Evolutionary conservation across 805 yeast species (phyloP), one percentile per base, ranked within the genome.

Genomic region (Candida alai): DNA sequence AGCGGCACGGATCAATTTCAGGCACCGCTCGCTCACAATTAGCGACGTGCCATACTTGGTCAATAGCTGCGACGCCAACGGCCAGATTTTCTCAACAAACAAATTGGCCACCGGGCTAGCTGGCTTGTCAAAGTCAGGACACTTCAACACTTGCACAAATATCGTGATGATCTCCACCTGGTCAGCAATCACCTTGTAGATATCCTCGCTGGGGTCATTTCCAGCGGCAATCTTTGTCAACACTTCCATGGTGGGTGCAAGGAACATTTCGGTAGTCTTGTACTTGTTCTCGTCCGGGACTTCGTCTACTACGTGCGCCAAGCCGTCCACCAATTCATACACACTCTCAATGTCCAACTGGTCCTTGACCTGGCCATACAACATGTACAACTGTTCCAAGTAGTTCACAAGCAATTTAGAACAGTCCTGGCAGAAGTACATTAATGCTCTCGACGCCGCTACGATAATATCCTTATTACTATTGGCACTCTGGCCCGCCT

Each of bases 371-470:
- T 63, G 65, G 33, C 74, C 73, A 58, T 87, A 90, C 40, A 93
- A 78, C 43, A 75, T 69, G 46, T 80, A 78, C 37, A 93, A 67
- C 54, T 87, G 95, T 35, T 78, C 86, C 45, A 87, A 63, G 53
- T 74, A 85, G 30, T 73, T 72, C 13, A 78, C 73, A 45, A 93
- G 62, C 11, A 78, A 65, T 9, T 56, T 49, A 0, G 89, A 74
- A 51, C 98, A 93, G 59, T 94, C 98, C 51, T 85, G 84, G 62
- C 97, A 89, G 51, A 93, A 86, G 53, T 78, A 90, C 89, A 87
- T 86, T 49, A 93, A 70, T 0, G 99, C 94, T 58, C 85, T 89
- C 0, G 97, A 82, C 0, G 97, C 86, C 1, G 98, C 97, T 18
- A 82, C 74, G 16, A 82, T 67, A 19, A 85, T 82, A 27, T 75